phyloP scores from a whole-genome alignment of 768 basidiomycete species.

The Tylopilus intermedius region DNA sequence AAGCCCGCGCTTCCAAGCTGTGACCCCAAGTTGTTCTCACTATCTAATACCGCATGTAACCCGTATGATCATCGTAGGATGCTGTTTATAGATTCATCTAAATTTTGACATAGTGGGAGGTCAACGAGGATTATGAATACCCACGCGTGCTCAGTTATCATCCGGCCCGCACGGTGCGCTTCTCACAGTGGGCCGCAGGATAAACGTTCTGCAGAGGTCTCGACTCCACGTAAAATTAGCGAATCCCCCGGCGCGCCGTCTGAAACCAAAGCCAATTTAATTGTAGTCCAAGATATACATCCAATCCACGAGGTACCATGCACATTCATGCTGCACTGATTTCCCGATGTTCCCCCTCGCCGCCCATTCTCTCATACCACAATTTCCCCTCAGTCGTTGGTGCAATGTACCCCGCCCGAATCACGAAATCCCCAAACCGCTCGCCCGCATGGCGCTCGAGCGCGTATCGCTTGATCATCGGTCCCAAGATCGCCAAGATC shows the following conservation, averaged over 20 bases:
- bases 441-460: constrained; percentile 83
- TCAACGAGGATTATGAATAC: no score
- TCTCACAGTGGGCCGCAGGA: no score
- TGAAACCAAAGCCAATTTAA: no score
- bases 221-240: no score
- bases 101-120: neutral
- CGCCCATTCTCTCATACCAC: constrained; percentile 85
- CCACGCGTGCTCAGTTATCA: no score
- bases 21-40: neutral
- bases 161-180: no score
- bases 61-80: neutral
- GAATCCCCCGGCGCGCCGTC: neutral
- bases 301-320: neutral
- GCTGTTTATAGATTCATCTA: neutral
- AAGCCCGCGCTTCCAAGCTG: constrained; percentile 19
- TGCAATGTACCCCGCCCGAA: constrained; percentile 86
- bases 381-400: constrained; percentile 76
- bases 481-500: constrained; percentile 80
- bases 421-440: constrained; percentile 92
- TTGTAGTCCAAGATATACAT: neutral
- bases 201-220: no score
- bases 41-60: neutral
- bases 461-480: constrained; percentile 95
- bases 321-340: constrained; percentile 12
- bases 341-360: constrained; percentile 58